These are phyloP conservation scores for Macrolepiota fuliginosa DNA, from an alignment of 768 basidiomycete species.

Conservation along the genomic window DNA sequence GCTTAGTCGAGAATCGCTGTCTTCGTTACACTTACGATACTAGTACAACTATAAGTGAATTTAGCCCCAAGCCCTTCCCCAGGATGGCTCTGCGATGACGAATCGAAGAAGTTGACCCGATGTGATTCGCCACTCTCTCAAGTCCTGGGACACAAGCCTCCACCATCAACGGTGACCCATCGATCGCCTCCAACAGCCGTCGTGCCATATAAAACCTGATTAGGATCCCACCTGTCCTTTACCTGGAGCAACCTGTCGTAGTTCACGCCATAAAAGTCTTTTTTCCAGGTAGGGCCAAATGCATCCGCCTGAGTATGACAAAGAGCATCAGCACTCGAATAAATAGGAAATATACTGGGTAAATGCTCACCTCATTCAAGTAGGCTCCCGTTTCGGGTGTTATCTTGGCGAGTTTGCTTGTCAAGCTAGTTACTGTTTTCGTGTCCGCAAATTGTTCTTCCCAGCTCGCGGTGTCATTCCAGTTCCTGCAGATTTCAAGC, in stretches of 20 bases:
- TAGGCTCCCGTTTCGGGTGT: conserved; percentile 17
- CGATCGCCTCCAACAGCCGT: conserved; percentile 17
- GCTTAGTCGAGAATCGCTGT: conserved; percentile 52
- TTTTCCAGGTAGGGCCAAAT: conserved; percentile 17
- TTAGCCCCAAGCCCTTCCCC: not conserved
- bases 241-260: conserved; percentile 14
- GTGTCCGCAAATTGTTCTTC: conserved; percentile 12
- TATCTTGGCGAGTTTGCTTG: conserved; percentile 10
- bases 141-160: conserved; percentile 7
- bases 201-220: conserved; percentile 16
- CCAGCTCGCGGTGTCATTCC: conserved; percentile 16
- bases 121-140: not conserved
- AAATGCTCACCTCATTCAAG: conserved; percentile 16
- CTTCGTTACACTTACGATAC: not conserved
- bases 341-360: not conserved
- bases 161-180: conserved; percentile 9
- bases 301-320: conserved; percentile 13
- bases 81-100: not conserved
- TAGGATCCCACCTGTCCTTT: conserved; percentile 16
- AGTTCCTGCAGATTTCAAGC: not conserved
- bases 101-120: not conserved
- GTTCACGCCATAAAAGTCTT: conserved; percentile 15
- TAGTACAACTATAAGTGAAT: not conserved
- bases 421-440: conserved; percentile 7
- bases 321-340: too few relatives aligned